Percentiles rank a stretch among this genome's conserved stretches.
Evolutionary conservation across 495 filamentous ascomycete genomes (phyloP).

Genomic region (Aspergillus sclerotiicarbonarius): DNA sequence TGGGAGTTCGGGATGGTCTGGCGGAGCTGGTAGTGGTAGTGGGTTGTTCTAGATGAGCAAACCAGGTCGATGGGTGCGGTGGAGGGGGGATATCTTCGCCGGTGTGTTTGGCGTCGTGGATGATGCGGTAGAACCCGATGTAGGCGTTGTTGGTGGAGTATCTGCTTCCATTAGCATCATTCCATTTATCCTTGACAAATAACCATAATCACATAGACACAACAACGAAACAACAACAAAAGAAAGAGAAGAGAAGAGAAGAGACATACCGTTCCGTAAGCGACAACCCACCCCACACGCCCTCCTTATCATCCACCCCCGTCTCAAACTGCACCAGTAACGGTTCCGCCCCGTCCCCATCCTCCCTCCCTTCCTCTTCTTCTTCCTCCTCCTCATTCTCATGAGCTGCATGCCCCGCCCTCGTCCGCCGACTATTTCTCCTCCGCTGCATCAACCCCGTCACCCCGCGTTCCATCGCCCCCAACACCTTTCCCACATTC

Average conservation of each 20-base stretch:
- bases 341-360: slow-evolving; percentile 23
- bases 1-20: slow-evolving; percentile 11
- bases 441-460: slow-evolving; percentile 14
- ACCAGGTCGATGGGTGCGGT: slow-evolving; percentile 72
- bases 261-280: slow-evolving; percentile 38
- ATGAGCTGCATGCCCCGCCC: slow-evolving; percentile 20
- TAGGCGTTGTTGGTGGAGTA: slow-evolving; percentile 81
- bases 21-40: slow-evolving; percentile 1
- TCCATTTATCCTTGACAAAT: neutral
- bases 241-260: neutral
- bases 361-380: slow-evolving; percentile 21
- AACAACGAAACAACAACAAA: neutral
- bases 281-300: slow-evolving; percentile 34
- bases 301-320: slow-evolving; percentile 23
- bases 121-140: slow-evolving; percentile 68
- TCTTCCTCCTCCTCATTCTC: slow-evolving; percentile 28
- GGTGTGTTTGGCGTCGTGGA: slow-evolving; percentile 72
- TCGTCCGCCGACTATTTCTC: slow-evolving; percentile 5
- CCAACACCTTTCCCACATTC: slow-evolving; percentile 30
- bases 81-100: slow-evolving; percentile 61
- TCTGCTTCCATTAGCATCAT: slow-evolving; percentile 20
- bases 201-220: no score
- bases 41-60: slow-evolving; percentile 48
- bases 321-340: slow-evolving; percentile 24
- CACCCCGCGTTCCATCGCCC: slow-evolving; percentile 31